These are phyloP conservation scores for Solanum hybrid DNA, from an alignment of 305 asterid species.

Conservation along the genomic window DNA sequence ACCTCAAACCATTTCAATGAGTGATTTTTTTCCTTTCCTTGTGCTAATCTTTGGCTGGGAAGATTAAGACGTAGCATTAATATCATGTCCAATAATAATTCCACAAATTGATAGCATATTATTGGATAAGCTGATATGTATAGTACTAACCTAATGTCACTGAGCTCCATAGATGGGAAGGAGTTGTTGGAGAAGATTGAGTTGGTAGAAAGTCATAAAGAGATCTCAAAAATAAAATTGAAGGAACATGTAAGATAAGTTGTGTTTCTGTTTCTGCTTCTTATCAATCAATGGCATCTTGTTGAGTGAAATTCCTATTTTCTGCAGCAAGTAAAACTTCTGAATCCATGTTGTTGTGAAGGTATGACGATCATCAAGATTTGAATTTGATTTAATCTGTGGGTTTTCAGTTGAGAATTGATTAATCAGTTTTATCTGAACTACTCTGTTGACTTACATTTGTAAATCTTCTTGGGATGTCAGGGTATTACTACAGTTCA, in stretches of 20 bases:
- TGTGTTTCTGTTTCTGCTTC: background rate
- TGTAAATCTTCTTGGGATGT: conserved; percentile 12
- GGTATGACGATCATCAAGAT: conserved; percentile 33
- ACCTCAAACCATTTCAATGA: too few species aligned
- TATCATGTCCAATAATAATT: too few species aligned
- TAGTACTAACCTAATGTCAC: too few species aligned
- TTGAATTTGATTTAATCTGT: background rate
- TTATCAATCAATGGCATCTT: background rate
- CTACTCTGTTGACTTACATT: conserved; percentile 2
- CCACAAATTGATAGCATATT: too few species aligned
- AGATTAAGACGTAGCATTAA: too few species aligned
- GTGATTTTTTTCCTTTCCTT: too few species aligned
- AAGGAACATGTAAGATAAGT: conserved; percentile 47
- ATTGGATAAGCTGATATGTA: too few species aligned
- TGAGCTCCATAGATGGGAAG: too few species aligned
- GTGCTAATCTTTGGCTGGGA: too few species aligned
- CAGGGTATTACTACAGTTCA: conserved; percentile 77
- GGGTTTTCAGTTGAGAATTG: background rate
- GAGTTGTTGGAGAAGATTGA: too few species aligned
- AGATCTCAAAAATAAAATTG: conserved; percentile 47
- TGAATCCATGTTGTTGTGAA: conserved; percentile 44
- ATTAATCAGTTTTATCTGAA: background rate
- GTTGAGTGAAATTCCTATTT: conserved; percentile 4
- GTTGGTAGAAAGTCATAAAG: too few species aligned
- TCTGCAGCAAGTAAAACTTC: conserved; percentile 37